These are phyloP conservation scores for Bassia scoparia DNA, from an alignment of 148 eudicot species.

Conservation along the genomic window DNA sequence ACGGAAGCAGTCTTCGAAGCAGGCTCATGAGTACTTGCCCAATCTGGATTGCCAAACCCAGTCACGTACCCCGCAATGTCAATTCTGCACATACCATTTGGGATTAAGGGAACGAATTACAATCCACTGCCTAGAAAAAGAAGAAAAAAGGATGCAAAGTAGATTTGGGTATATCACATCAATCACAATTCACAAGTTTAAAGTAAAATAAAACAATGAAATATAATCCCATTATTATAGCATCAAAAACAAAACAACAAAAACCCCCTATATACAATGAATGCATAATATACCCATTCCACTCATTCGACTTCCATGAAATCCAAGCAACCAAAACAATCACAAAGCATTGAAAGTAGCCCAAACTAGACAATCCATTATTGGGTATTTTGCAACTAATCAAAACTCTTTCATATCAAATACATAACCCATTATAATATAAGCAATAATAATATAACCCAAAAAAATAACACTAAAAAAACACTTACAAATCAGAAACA, in stretches of 20 bases:
- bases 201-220: background rate
- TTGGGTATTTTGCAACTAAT: background rate
- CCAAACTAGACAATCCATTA: background rate
- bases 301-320: background rate
- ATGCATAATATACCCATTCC: background rate
- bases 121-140: background rate
- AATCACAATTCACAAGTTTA: too few relatives aligned
- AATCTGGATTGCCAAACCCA: slow-evolving; percentile 83
- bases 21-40: slow-evolving; percentile 81
- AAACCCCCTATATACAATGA: background rate
- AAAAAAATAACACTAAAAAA: too few relatives aligned
- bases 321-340: background rate
- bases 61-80: slow-evolving; percentile 78
- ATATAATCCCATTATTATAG: background rate
- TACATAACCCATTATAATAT: background rate
- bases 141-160: too few relatives aligned
- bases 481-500: slow-evolving; percentile 77
- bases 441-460: background rate
- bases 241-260: background rate
- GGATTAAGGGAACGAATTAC: background rate
- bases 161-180: too few relatives aligned
- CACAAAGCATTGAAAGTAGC: too few relatives aligned
- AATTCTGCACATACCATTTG: slow-evolving; percentile 47
- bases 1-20: slow-evolving; percentile 68
- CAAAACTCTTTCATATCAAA: too few relatives aligned